Evolutionary conservation across 495 filamentous ascomycete genomes (phyloP), one percentile per base, ranked within the genome.

Genomic region (Penicillium verhagenii): DNA sequence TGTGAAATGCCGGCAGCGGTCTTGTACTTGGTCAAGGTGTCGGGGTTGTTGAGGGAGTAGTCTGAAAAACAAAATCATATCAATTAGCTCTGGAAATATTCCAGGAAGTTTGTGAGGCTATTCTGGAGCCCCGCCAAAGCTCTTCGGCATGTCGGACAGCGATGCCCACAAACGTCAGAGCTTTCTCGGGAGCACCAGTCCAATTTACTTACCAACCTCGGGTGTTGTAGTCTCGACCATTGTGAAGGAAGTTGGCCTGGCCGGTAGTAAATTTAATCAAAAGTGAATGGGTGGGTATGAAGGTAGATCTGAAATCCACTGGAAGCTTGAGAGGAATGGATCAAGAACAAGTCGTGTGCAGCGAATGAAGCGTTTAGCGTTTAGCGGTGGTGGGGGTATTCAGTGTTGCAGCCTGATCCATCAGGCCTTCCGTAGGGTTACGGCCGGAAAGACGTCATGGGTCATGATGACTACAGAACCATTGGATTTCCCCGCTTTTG

Each of bases 1-100:
- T 96, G 90, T 33, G 94, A 94, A 74, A 98, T 97, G 63, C 84
- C 80, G 46, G 90, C 94, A 35, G 94, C 95, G 58, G 87, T 90
- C 82, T 96, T 97, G 81, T 98, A 98, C 80, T 97, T 98, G 71
- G 95, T 96, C 60, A 98, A 82, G 59, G 92, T 96, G 64, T 97
- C 93, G 47, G 94, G 92, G 80, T 97, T 98, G 76, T 88, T 89
- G 67, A 97, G 82, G 56, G 91, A 83, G 80, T 97, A 96, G 72
- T 97, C 94, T 97, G 58, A 33, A 48, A 18, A 1, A 45, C 1
- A 37, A 47, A 9, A 28, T 11, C n/a, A 33, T 40, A 28, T 21
- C 51, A 49, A 49, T 58, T 44, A 57, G 54, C 26, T 37, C 35
- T 26, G n/a, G 4, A 11, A 29, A 14, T 10, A 9, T 21, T 53